Base-by-base conservation (phyloP, 305 asterid genomes). In the Fraxinus dipetala region DNA sequence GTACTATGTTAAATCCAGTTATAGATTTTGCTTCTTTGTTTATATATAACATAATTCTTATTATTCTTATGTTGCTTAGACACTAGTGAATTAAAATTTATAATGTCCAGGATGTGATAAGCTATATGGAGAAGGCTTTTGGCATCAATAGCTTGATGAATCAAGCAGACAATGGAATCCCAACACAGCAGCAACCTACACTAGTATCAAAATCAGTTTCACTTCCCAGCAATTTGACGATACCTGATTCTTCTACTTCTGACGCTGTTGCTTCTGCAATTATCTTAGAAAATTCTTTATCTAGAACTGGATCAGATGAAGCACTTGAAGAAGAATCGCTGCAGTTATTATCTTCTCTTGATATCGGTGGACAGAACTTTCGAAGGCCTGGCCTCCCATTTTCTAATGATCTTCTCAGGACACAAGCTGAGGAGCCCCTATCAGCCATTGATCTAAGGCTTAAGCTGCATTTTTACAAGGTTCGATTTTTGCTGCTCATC, bases 71-170 rank as follows among this genome's bases (percentile, higher is more conserved):
- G 26, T 16, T 54, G 22, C 9, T 54, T 54, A 54, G 24, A 16
- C 24, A 54, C 65, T n/a, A 1, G 2, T 54, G 56, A 45, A 54
- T 75, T 77, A 4, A 81, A 31, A 26, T 80, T 32, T 67, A 40
- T 85, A 54, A 54, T 78, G 63, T 79, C 79, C 84, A 89, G 92
- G 92, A 89, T 79, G 89, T 89, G 85, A 86, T 87, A 43, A 83
- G 82, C 84, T 89, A 87, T 28, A 75, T 89, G 88, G 92, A 89
- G 83, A 87, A 82, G 83, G 89, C 85, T 13, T 89, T 89, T 83
- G 81, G 86, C 79, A 76, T 77, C 84, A 87, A 83, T 82, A 86
- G 81, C 81, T 67, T 81, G 43, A 76, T 74, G 18, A 81, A 75
- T 70, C 92, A 87, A 84, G 83, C 79, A 77, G 89, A 86, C 63